Evolutionary conservation across 2,329 filamentous ascomycete genomes (phyloP), one percentile per base, ranked within the genome.

Genomic region (Epichloe uncinata): DNA sequence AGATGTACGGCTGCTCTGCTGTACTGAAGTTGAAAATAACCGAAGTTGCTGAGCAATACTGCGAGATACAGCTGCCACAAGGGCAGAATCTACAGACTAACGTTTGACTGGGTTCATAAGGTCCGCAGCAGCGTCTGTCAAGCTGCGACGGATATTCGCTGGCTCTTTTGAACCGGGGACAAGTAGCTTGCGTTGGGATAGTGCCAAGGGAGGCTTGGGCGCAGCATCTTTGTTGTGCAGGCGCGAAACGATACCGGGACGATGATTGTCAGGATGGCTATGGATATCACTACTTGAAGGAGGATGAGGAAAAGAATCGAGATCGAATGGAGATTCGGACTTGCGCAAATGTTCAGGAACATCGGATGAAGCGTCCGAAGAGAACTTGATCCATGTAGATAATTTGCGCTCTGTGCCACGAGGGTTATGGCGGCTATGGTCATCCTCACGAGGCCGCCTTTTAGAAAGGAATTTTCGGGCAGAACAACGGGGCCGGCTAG

Each of bases 1-100:
- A 13, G 51, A 45, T 12, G 26, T 42, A 30, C 33, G 38, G 33
- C 40, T 36, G 22, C 34, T 36, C 22, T 37, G 42, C 18, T 48
- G 43, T 37, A 6, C 20, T 36, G 33, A 35, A 16, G 69, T 49
- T 3, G 64, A 66, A 40, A 70, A 64, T 33, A 74, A 52, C 1
- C 66, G 69, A 43, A 68, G 55, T 48, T 75, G 73, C 50, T 75
- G 72, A 5, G 63, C 65, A 34, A 75, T 61, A 41, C 65, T 70
- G 48, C 71, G 67, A 18, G 68, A 67, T 41, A 74, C 69, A 4
- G 72, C 68, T 50, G 72, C 68, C 53, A 71, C 68, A 13, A 70
- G 64, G 9, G 63, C 61, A 15, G 67, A 62, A 49, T 73, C 70
- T 20, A 64, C 47, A 53, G 64, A 55, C 58, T 55, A 33, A 20